Evolutionary conservation across 1,284 basidiomycete genomes (phyloP).

Genomic region (Ganoderma lucidum): DNA sequence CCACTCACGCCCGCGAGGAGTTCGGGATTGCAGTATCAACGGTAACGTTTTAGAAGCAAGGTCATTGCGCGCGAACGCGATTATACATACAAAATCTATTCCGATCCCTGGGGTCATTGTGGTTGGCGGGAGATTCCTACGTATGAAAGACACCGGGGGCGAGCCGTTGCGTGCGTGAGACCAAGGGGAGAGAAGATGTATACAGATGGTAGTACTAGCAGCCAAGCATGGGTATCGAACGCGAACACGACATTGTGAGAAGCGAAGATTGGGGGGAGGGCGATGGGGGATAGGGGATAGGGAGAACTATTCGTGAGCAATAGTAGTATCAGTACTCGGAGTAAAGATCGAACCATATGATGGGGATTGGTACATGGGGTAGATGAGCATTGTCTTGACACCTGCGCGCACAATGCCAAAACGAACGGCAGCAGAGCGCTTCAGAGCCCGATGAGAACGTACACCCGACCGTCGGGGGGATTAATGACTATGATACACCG

Average conservation of each 20-base stretch:
- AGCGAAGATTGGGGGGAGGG: not conserved
- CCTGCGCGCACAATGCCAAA: not conserved
- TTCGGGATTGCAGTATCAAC: conserved; percentile 11
- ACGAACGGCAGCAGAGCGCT: conserved; percentile 11
- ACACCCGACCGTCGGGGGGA: conserved; percentile 14
- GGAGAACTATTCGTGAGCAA: conserved; percentile 2
- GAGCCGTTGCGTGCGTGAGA: conserved; percentile 19
- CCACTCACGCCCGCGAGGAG: conserved; percentile 14
- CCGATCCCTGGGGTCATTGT: conserved; percentile 10
- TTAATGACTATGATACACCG: conserved; percentile 29
- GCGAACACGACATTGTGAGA: conserved; percentile 6
- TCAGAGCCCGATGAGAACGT: conserved; percentile 11
- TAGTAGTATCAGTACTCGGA: conserved; percentile 9
- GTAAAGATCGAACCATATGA: conserved; percentile 16
- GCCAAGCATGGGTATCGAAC: conserved; percentile 26
- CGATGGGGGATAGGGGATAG: not conserved
- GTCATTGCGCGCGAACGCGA: not conserved
- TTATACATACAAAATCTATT: conserved; percentile 32
- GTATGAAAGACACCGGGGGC: conserved; percentile 26
- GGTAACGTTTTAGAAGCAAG: conserved; percentile 6
- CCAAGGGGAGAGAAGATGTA: conserved; percentile 19
- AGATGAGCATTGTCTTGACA: conserved; percentile 14
- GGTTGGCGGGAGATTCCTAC: conserved; percentile 11
- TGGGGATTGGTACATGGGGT: conserved; percentile 21
- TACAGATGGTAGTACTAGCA: conserved; percentile 28